Evolutionary conservation across 306 rosid species (phyloP).

Genomic region (Fagus crenata): DNA sequence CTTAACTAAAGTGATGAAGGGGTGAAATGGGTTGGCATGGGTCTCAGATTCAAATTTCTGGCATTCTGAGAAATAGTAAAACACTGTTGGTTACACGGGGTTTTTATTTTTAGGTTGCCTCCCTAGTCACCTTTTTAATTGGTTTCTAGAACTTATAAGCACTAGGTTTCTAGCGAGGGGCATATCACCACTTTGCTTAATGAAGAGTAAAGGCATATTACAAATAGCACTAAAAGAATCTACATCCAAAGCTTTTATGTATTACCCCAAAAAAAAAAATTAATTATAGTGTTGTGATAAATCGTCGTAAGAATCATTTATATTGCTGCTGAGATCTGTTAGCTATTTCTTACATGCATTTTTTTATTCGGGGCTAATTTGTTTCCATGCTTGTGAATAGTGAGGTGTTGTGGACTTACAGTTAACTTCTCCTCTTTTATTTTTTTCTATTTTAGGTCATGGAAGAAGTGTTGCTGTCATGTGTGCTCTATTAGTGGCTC

Average conservation of each 20-base stretch:
- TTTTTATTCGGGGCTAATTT: conserved; percentile 1
- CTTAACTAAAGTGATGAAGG: too few species aligned
- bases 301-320: background rate
- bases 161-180: too few species aligned
- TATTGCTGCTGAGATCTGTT: background rate
- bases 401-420: background rate
- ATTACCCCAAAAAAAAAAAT: too few species aligned
- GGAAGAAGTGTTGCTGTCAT: conserved; percentile 94
- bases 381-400: conserved; percentile 10
- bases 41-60: too few species aligned
- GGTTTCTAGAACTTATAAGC: too few species aligned
- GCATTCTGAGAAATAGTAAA: too few species aligned
- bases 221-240: background rate
- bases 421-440: background rate
- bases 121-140: too few species aligned
- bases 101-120: too few species aligned
- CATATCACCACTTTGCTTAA: background rate
- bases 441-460: conserved; percentile 53
- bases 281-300: background rate
- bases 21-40: too few species aligned
- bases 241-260: background rate
- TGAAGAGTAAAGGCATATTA: background rate
- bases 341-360: too few species aligned
- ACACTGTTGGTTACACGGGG: too few species aligned
- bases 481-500: conserved; percentile 86